Evolutionary conservation across 2,329 filamentous ascomycete genomes (phyloP).

Genomic region (Pleoardoris graminearum): DNA sequence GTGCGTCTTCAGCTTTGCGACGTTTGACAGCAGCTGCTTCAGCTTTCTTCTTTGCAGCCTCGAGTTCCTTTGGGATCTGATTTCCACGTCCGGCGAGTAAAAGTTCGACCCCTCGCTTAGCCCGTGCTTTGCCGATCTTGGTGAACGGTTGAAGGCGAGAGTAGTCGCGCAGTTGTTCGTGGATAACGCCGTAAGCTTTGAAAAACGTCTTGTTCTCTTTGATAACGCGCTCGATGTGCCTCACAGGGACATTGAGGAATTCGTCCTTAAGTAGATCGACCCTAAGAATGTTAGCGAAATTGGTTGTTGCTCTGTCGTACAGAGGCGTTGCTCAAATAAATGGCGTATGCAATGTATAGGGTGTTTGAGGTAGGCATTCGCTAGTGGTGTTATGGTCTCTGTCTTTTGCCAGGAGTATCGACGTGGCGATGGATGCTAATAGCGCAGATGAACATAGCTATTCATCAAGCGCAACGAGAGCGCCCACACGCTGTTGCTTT

Average conservation of each 20-base stretch:
- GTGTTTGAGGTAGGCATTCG: no score
- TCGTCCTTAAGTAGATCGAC: slow-evolving; percentile 47
- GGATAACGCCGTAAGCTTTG: slow-evolving; percentile 44
- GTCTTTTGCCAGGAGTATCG: neutral
- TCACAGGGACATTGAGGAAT: slow-evolving; percentile 44
- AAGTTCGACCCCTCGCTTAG: slow-evolving; percentile 22
- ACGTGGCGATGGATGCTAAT: neutral
- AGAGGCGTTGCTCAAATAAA: neutral
- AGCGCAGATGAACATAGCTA: neutral
- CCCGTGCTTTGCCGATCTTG: slow-evolving; percentile 26
- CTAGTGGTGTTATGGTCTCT: no score
- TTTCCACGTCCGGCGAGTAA: slow-evolving; percentile 28
- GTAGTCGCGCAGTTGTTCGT: slow-evolving; percentile 32
- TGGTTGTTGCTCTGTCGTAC: neutral
- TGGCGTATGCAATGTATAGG: no score
- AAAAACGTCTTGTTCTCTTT: slow-evolving; percentile 41
- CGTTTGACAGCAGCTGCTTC: slow-evolving; percentile 33
- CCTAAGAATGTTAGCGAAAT: slow-evolving; percentile 18
- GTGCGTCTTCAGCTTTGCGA: slow-evolving; percentile 25
- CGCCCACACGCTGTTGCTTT: neutral
- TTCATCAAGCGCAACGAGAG: neutral
- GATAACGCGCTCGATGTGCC: slow-evolving; percentile 41
- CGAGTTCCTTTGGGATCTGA: slow-evolving; percentile 35
- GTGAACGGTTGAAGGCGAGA: slow-evolving; percentile 18
- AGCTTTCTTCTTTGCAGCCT: slow-evolving; percentile 34